A percentile compares a stretch with the other conserved stretches of the same genome.
Conservation (phyloP, 2,329 filamentous ascomycete species). For the Xylariales sp. region DNA sequence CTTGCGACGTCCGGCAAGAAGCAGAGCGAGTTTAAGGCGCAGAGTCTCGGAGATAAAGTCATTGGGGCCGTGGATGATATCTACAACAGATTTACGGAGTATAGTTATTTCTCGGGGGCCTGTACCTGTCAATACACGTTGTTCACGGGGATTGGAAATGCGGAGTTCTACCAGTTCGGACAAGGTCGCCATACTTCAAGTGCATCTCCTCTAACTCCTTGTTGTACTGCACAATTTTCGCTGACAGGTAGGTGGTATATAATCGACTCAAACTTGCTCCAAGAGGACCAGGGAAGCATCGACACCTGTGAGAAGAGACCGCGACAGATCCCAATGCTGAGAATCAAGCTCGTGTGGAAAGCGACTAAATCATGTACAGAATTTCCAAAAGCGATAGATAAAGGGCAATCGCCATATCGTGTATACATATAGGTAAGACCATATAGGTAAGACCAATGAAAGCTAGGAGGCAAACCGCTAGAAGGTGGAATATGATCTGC, state of each 20-base stretch:
- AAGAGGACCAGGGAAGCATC: slow-evolving; percentile 36
- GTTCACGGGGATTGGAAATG: neutral
- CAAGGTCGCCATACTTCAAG: slow-evolving; percentile 43
- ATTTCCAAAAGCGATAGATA: too few species aligned
- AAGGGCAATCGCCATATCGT: too few species aligned
- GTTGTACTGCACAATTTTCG: slow-evolving; percentile 49
- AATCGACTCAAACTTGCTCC: slow-evolving; percentile 34
- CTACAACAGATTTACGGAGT: slow-evolving; percentile 18
- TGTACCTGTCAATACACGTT: slow-evolving; percentile 7
- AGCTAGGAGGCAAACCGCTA: too few species aligned
- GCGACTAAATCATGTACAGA: too few species aligned
- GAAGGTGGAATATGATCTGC: too few species aligned
- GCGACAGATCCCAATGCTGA: slow-evolving; percentile 32
- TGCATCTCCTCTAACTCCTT: slow-evolving; percentile 44
- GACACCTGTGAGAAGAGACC: slow-evolving; percentile 34
- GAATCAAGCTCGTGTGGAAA: slow-evolving; percentile 15
- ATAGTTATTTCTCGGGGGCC: slow-evolving; percentile 30
- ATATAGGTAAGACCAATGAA: too few species aligned
- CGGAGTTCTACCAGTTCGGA: slow-evolving; percentile 18
- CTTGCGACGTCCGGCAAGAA: slow-evolving; percentile 29
- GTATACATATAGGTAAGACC: too few species aligned
- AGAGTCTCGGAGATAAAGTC: slow-evolving; percentile 25
- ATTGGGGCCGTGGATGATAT: slow-evolving; percentile 29
- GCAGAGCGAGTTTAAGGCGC: slow-evolving; percentile 32
- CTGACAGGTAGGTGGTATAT: slow-evolving; percentile 44